Conservation (phyloP, 139 green algal species). For the Micractinium sp. region DNA sequence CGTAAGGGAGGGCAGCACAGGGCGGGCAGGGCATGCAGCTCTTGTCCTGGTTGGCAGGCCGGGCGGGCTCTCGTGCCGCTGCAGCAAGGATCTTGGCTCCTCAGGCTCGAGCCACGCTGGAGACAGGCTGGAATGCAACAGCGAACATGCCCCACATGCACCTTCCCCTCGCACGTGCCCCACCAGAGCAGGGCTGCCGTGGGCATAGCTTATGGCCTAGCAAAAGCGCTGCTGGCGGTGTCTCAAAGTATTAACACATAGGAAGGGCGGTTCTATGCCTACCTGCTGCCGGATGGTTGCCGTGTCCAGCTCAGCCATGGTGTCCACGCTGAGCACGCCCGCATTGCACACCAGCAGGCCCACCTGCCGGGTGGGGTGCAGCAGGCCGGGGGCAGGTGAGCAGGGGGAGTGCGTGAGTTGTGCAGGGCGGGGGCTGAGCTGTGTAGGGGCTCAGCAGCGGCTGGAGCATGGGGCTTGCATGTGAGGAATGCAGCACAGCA, state of each 20-base stretch:
- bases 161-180: neutral
- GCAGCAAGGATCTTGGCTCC: neutral
- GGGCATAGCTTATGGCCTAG: neutral
- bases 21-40: neutral
- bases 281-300: conserved; percentile 42
- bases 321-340: conserved; percentile 53
- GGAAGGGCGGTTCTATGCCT: too few relatives aligned
- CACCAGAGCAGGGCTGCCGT: too few relatives aligned
- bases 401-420: too few relatives aligned
- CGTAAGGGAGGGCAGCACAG: neutral
- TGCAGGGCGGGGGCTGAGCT: too few relatives aligned
- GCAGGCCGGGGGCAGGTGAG: too few relatives aligned
- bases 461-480: too few relatives aligned
- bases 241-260: too few relatives aligned
- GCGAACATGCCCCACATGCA: neutral
- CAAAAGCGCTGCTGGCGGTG: neutral
- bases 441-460: too few relatives aligned
- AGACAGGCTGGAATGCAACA: too few relatives aligned
- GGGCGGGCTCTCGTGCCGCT: too few relatives aligned
- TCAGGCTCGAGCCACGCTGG: too few relatives aligned
- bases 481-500: too few relatives aligned
- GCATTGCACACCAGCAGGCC: conserved; percentile 61
- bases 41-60: neutral
- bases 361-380: neutral
- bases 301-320: conserved; percentile 36